Percentiles rank a stretch among this genome's conserved stretches.
Conservation (phyloP, 176 grass and related monocot genomes). For the Oryza australiensis region DNA sequence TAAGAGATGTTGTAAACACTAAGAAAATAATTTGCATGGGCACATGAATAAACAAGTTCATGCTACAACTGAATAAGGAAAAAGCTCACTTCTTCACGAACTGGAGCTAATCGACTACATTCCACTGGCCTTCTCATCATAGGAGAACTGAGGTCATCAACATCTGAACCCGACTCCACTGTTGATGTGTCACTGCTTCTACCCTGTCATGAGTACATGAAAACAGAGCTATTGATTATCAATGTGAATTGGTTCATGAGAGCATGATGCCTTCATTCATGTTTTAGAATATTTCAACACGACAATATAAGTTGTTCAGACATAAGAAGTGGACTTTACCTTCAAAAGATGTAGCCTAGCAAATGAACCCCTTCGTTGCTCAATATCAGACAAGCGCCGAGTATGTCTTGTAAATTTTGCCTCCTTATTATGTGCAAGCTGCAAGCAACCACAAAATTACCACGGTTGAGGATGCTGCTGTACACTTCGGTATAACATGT, state of each 20-base stretch:
- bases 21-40: slow-evolving; percentile 1
- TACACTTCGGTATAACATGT: not conserved
- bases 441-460: slow-evolving; percentile 30
- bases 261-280: not conserved
- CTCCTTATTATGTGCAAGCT: slow-evolving; percentile 68
- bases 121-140: slow-evolving; percentile 58
- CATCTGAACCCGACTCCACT: slow-evolving; percentile 82
- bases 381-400: slow-evolving; percentile 68
- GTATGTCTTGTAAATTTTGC: slow-evolving; percentile 68
- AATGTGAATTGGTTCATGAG: not conserved
- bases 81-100: slow-evolving; percentile 78
- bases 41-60: not conserved
- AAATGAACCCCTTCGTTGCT: slow-evolving; percentile 59
- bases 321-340: slow-evolving; percentile 33
- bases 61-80: not conserved
- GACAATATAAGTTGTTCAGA: not conserved
- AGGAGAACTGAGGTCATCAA: slow-evolving; percentile 80
- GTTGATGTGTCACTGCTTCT: slow-evolving; percentile 83
- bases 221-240: not conserved
- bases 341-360: slow-evolving; percentile 63
- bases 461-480: not conserved
- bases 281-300: slow-evolving; percentile 1
- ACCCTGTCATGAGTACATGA: slow-evolving; percentile 50
- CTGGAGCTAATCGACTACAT: slow-evolving; percentile 75
- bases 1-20: not conserved